phyloP scores from a whole-genome alignment of 129 eudicot genomes.

The Artemisia argyi region DNA sequence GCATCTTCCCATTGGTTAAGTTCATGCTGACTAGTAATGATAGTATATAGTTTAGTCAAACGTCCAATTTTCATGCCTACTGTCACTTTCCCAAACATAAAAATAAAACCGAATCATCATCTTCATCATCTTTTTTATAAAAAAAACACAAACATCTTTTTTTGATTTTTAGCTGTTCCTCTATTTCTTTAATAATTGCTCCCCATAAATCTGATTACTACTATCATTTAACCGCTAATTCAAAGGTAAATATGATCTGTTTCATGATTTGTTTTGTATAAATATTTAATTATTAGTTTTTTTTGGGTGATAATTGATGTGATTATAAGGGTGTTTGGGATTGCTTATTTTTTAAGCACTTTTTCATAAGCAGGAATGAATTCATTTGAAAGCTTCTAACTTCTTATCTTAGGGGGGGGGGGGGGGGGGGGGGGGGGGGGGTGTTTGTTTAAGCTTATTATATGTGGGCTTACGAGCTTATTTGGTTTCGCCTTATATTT shows the following conservation, averaged over 20 bases:
- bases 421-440: no score
- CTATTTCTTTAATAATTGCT: constrained; percentile 9
- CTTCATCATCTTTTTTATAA: constrained; percentile 6
- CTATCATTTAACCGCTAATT: constrained; percentile 6
- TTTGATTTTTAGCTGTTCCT: constrained; percentile 36
- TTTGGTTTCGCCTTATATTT: no score
- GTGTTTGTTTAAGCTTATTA: no score
- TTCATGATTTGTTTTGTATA: not conserved
- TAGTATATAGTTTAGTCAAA: constrained; percentile 21
- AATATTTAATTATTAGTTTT: no score
- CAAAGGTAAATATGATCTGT: constrained; percentile 9
- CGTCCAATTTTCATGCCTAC: constrained; percentile 30
- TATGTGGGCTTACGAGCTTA: no score
- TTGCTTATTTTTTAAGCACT: no score
- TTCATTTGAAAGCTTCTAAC: no score
- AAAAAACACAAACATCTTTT: not conserved
- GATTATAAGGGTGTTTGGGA: no score
- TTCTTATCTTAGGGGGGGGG: no score
- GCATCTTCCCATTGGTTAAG: constrained; percentile 12
- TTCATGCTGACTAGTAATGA: constrained; percentile 19
- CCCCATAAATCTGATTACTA: not conserved
- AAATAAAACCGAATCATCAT: constrained; percentile 24
- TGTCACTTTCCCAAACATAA: constrained; percentile 38
- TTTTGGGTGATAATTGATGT: no score
- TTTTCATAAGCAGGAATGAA: no score